Evolutionary conservation across 169 alveolate genomes (phyloP).

Genomic region (Plasmodium ovale): DNA sequence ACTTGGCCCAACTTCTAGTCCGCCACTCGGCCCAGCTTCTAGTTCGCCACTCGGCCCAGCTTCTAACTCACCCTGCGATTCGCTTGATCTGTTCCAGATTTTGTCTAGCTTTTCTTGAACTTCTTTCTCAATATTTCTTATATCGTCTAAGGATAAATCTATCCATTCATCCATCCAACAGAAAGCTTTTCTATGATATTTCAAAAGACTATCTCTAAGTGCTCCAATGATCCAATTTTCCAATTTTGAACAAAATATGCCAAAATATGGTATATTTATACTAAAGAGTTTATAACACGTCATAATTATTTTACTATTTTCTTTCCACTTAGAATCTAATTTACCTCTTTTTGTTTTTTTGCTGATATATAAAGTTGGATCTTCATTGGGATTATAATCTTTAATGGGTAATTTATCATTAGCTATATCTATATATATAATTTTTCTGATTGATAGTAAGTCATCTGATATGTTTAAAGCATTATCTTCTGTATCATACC

Average conservation of each 20-base stretch:
- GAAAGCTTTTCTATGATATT: constrained; percentile 81
- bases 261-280: constrained; percentile 86
- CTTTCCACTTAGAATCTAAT: constrained; percentile 66
- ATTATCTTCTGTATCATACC: constrained; percentile 49
- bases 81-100: too few relatives aligned
- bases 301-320: constrained; percentile 55
- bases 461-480: constrained; percentile 70
- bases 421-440: constrained; percentile 76
- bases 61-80: too few relatives aligned
- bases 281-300: constrained; percentile 83
- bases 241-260: constrained; percentile 82
- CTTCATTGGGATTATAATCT: constrained; percentile 56
- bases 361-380: constrained; percentile 63
- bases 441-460: constrained; percentile 43
- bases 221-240: constrained; percentile 82
- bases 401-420: constrained; percentile 64
- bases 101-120: constrained; percentile 78
- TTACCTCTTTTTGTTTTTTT: constrained; percentile 76
- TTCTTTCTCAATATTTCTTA: constrained; percentile 80
- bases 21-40: too few relatives aligned
- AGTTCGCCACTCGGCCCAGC: too few relatives aligned
- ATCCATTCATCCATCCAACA: constrained; percentile 85
- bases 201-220: constrained; percentile 79
- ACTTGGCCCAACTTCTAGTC: too few relatives aligned
- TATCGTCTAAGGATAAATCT: constrained; percentile 77